Evolutionary conservation across 106 monocot species (phyloP), one percentile per base, ranked within the genome.

Genomic region (Narthecium ossifragum): DNA sequence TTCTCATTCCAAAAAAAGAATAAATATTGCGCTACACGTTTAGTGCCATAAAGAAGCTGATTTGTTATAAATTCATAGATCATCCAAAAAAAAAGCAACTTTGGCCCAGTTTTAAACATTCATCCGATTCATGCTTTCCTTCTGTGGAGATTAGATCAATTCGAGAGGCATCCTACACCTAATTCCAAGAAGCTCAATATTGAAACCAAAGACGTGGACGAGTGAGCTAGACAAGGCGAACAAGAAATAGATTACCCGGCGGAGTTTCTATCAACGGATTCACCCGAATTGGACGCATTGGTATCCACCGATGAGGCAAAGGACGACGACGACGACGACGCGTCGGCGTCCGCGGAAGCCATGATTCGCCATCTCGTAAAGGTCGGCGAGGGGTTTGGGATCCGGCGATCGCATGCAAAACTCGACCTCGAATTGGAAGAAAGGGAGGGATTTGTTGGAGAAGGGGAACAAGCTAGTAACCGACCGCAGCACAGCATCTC

Each of bases 401-500:
- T 40, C 49, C 46, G 27, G 20, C 31, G 25, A 6, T 33, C n/a
- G 14, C 51, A 59, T 32, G 43, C 21, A 0, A 24, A 15, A 7
- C 37, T 58, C 52, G 34, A 46, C 11, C 55, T 57, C 45, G 29
- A 37, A 31, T 27, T 41, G n/a, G 12, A 57, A 32, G 25, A 13
- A 24, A 26, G 6, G 17, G n/a, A 2, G 2, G 56, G 30, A 12
- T 36, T 57, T 11, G 23, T 26, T 3, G 61, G 56, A 43, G 66
- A 29, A 49, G 26, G 54, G 15, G 69, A 70, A 25, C 69, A 61
- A 0, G 70, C 22, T 29, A 74, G 22, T 40, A 78, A 74, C 40
- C 78, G 48, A 26, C 70, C 83, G 14, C 74, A 58, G 63, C 73
- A 83, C 14, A 74, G 61, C 83, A 83, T 83, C 70, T 55, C 41